phyloP scores from a whole-genome alignment of 2,329 filamentous ascomycete species.

The Myrmaecium sp. region DNA sequence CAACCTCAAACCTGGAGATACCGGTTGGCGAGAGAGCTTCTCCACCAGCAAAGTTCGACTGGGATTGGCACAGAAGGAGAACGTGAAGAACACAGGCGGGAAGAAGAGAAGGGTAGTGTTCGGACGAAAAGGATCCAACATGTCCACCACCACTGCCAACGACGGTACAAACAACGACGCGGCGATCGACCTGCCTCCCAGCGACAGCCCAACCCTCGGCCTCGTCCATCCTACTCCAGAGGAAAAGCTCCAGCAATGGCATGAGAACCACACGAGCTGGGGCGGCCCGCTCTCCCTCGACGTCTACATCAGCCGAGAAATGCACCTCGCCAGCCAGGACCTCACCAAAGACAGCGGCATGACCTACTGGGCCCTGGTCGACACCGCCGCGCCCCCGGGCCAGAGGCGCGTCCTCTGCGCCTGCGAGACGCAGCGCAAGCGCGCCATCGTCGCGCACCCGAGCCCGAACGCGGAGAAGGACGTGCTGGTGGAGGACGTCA shows the following conservation, averaged over 20 bases:
- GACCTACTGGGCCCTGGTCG: constrained; percentile 43
- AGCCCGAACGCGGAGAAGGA: constrained; percentile 26
- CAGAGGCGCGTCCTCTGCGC: constrained; percentile 31
- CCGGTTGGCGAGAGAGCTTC: too few relatives aligned
- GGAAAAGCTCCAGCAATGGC: constrained; percentile 35
- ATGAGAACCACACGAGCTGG: constrained; percentile 40
- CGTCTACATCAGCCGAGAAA: constrained; percentile 41
- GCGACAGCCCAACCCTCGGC: constrained; percentile 32
- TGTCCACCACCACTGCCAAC: too few relatives aligned
- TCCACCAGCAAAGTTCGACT: too few relatives aligned
- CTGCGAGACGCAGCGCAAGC: constrained; percentile 40
- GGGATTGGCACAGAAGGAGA: too few relatives aligned
- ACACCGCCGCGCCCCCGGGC: constrained; percentile 22
- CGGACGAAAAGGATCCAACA: too few relatives aligned
- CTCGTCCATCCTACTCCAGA: constrained; percentile 37
- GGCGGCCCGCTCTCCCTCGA: constrained; percentile 36
- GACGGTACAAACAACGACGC: too few relatives aligned
- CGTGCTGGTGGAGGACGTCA: constrained; percentile 44
- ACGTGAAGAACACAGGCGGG: too few relatives aligned
- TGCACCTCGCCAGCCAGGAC: constrained; percentile 31
- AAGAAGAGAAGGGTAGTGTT: too few relatives aligned
- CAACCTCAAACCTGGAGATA: too few relatives aligned
- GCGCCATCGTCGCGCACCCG: constrained; percentile 25
- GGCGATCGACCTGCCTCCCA: constrained; percentile 24
- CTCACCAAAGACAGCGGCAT: constrained; percentile 38